Evolutionary conservation across 768 basidiomycete species (phyloP), one percentile per base, ranked within the genome.

Genomic region (Rhodosporidiobolus odoratus): DNA sequence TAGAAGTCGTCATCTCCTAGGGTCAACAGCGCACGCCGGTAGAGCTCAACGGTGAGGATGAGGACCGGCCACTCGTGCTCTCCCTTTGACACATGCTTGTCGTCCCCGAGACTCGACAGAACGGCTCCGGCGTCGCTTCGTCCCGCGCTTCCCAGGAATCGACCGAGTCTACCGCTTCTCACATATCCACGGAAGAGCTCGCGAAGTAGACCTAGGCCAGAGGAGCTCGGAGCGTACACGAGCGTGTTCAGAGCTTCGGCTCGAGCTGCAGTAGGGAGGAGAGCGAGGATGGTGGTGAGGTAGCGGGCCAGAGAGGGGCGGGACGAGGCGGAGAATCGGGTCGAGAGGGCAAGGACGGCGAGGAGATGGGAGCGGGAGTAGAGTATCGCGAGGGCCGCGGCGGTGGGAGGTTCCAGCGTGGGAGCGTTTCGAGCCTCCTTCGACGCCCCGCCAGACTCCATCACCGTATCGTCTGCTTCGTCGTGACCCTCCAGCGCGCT

Each of bases 1-100:
- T 96, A 96, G 81, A 98, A 98, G 78, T 98, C 96, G 80, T 97
- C 95, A 75, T 99, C 96, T 1, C 91, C 91, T 84, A 98, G 90
- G 0, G 92, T 92, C 40, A 92, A 82, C 40, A 98, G 84, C 1
- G 87, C 85, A 68, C 94, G 89, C 3, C 86, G 84, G 79, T 96
- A 95, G 17, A 96, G 79, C 60, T 94, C 88, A 2, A 86, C 84
- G 13, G 94, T 84, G 65, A 96, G 84, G 13, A 97, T 81, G 1
- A 98, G 79, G 4, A 89, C 83, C 0, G 87, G 84, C 86, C 90
- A 92, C 16, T 82, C 79, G 0, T 79, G 34, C 0, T 80, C 81
- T 12, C 15, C 41, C 35, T 37, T 35, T 17, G 37, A 2, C 25
- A 34, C 47, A 62, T 85, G 80, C 2, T 80, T 77, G 0, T 83